Evolutionary conservation across 352 stramenopile species (phyloP).

Genomic region (Thalassiosira exigua): DNA sequence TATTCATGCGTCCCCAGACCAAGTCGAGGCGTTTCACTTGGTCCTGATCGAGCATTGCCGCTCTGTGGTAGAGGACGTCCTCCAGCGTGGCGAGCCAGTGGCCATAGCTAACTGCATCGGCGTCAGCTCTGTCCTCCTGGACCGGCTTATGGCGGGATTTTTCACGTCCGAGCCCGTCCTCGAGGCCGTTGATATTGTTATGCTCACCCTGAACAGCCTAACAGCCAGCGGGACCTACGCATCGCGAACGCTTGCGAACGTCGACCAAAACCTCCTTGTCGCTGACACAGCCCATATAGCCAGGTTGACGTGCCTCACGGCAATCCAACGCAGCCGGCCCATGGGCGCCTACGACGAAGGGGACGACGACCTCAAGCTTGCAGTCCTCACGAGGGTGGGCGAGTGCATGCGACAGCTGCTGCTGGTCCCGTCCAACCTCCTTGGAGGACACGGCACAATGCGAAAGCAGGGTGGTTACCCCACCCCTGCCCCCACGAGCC

Average conservation of each 20-base stretch:
- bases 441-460: conserved; percentile 46
- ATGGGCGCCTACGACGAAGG: conserved; percentile 65
- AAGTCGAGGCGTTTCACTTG: conserved; percentile 84
- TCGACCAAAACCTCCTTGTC: conserved; percentile 74
- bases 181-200: conserved; percentile 69
- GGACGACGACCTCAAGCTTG: conserved; percentile 76
- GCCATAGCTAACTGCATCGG: conserved; percentile 82
- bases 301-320: conserved; percentile 71
- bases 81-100: conserved; percentile 75
- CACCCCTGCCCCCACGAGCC: conserved; percentile 60
- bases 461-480: conserved; percentile 59
- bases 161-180: conserved; percentile 79
- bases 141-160: conserved; percentile 81
- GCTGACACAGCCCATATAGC: conserved; percentile 80
- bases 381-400: conserved; percentile 66
- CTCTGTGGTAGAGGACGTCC: conserved; percentile 73
- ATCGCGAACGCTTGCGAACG: conserved; percentile 62
- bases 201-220: conserved; percentile 70
- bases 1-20: conserved; percentile 79
- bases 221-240: conserved; percentile 69
- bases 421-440: conserved; percentile 73
- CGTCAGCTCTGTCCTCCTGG: conserved; percentile 78
- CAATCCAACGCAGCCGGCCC: conserved; percentile 73
- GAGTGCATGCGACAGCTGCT: conserved; percentile 77
- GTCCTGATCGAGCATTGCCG: conserved; percentile 81